A percentile compares a stretch with the other conserved stretches of the same genome.
Conservation (phyloP, 2,329 filamentous ascomycete species). For the Talaromyces piceae region DNA sequence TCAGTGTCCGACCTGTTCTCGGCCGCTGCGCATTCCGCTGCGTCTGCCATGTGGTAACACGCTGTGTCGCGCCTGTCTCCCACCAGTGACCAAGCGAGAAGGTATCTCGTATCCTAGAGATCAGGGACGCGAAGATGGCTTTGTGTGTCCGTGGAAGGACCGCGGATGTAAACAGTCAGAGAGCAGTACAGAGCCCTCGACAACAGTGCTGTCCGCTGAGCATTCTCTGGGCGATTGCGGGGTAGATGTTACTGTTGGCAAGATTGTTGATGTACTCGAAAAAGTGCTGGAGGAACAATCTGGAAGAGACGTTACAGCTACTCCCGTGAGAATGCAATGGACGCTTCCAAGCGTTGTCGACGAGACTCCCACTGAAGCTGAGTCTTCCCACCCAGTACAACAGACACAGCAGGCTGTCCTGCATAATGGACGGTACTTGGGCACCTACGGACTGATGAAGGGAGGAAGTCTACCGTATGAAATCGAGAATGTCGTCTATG, state of each 20-base stretch:
- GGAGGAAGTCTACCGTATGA: conserved; percentile 52
- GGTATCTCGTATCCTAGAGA: conserved; percentile 72
- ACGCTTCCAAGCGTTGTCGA: background rate
- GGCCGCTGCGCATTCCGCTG: conserved; percentile 59
- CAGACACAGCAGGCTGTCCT: conserved; percentile 27
- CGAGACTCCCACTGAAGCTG: conserved; percentile 3
- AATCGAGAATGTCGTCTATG: conserved; percentile 48
- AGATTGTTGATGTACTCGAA: conserved; percentile 57
- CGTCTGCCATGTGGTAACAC: conserved; percentile 76
- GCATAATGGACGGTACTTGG: conserved; percentile 53
- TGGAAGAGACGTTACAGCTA: background rate
- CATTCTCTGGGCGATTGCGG: conserved; percentile 72
- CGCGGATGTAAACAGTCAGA: conserved; percentile 6
- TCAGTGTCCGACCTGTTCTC: conserved; percentile 69
- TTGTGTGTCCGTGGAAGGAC: conserved; percentile 57
- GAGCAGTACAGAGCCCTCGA: conserved; percentile 6
- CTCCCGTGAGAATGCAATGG: conserved; percentile 3
- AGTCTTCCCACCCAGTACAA: conserved; percentile 5
- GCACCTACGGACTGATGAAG: conserved; percentile 60
- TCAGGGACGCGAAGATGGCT: conserved; percentile 59
- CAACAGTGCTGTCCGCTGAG: conserved; percentile 58
- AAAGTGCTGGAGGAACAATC: conserved; percentile 12
- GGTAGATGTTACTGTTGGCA: conserved; percentile 67
- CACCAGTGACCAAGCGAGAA: conserved; percentile 54
- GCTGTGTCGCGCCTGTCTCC: conserved; percentile 68